Evolutionary conservation across 129 eudicot species (phyloP).

Genomic region (Logfia minima): DNA sequence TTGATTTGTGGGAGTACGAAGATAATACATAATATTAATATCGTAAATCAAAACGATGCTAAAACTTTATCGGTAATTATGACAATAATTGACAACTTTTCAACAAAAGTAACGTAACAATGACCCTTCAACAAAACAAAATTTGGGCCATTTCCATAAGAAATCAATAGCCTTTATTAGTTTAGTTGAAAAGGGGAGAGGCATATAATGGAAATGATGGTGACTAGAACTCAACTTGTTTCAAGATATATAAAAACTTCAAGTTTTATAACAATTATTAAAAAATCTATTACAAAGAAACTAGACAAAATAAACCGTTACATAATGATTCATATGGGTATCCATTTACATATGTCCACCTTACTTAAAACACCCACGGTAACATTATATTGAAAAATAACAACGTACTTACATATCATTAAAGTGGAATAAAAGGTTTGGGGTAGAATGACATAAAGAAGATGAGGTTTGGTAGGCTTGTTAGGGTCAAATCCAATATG

Average conservation of each 20-base stretch:
- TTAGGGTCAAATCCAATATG: background rate
- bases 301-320: background rate
- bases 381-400: background rate
- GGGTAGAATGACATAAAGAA: background rate
- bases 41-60: no score
- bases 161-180: background rate
- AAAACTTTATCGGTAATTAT: no score
- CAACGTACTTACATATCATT: background rate
- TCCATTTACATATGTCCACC: background rate
- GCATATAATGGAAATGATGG: background rate
- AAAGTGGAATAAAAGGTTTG: no score
- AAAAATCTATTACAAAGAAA: no score
- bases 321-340: background rate
- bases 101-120: background rate
- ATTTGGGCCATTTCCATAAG: background rate
- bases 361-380: background rate
- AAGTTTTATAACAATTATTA: no score
- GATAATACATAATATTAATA: no score
- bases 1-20: no score
- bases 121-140: background rate
- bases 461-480: constrained; percentile 8
- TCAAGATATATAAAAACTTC: background rate
- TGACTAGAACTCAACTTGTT: background rate
- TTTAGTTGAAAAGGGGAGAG: background rate
- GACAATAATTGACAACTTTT: background rate